Base-by-base conservation (phyloP, 2,329 filamentous ascomycete genomes). In the Aspergillus transmontanensis region DNA sequence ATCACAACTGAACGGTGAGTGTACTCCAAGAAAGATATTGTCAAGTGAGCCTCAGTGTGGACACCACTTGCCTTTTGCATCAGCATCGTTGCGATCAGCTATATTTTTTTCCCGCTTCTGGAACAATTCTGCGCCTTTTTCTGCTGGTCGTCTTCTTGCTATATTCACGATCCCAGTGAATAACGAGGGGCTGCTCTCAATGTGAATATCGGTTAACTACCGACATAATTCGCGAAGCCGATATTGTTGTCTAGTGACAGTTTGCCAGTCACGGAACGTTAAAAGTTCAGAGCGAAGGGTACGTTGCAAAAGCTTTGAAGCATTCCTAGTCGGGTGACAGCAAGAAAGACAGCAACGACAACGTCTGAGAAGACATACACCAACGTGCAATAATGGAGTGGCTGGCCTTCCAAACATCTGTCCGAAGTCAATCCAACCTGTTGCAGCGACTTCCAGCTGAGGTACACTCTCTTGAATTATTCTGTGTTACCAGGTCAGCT, bases 381-480 rank as follows among this genome's bases (percentile, higher is more conserved):
- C n/a, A n/a, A 48, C 45, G 11, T 26, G 21, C 45, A 48, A 48
- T 48, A 19, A 48, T 14, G 45, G 45, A 26, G 23, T 5, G 21
- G 4, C 45, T 26, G 11, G 45, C 21, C 45, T 28, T 48, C 23
- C 45, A 23, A 16, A 23, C 23, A 14, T 16, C 45, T 26, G 12
- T 23, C 21, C 45, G 12, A 26, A 48, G 45, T 14, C 45, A 2
- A 48, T 12, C 45, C 51, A 36, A 54, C 51, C 51, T 32, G 51
- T 54, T 66, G 9, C 28, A 59, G 4, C 39, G 32, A 36, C 57
- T 67, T 6, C 63, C 66, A 23, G 61, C 66, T 60, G 65, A 68
- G 63, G 63, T 66, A 54, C 9, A 14, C 12, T 14, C 34, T 36
- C 34, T 36, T 36, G 34, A 14, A 36, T 36, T 36, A 14, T 36